Evolutionary conservation across 805 yeast genomes (phyloP).

Genomic region (Lipomyces sp.): DNA sequence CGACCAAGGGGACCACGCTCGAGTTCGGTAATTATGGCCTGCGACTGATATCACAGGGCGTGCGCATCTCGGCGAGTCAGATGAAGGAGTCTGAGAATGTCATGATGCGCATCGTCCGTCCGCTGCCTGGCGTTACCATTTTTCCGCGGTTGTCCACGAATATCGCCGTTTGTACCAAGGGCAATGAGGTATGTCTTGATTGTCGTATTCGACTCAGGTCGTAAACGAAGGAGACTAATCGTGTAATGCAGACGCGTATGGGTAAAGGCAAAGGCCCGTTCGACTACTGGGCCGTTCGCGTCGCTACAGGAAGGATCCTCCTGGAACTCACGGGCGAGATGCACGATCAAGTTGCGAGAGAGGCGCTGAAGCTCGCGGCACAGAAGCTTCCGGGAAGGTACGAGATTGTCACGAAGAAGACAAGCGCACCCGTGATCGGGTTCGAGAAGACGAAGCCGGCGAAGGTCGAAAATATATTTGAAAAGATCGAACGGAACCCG

Average conservation of each 20-base stretch:
- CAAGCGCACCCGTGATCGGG: constrained; percentile 8
- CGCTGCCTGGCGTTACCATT: constrained; percentile 60
- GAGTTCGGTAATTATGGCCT: constrained; percentile 82
- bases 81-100: constrained; percentile 87
- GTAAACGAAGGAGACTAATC: not conserved
- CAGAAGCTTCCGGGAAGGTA: constrained; percentile 65
- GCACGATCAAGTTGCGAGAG: constrained; percentile 87
- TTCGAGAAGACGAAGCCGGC: constrained; percentile 42
- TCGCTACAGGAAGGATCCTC: constrained; percentile 89
- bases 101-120: constrained; percentile 77
- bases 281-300: constrained; percentile 95
- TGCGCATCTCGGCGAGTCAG: constrained; percentile 80
- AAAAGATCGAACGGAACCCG: constrained; percentile 56
- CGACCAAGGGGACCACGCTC: constrained; percentile 78
- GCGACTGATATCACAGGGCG: constrained; percentile 84
- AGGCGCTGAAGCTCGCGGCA: constrained; percentile 83
- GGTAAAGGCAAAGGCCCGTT: constrained; percentile 99
- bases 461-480: constrained; percentile 49
- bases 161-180: constrained; percentile 90
- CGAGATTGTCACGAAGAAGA: constrained; percentile 10
- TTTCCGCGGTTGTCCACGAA: constrained; percentile 80
- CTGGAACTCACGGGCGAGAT: constrained; percentile 76
- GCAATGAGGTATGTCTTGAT: constrained; percentile 71
- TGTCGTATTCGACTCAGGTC: not conserved
- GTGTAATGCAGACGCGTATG: constrained; percentile 69